Evolutionary conservation across 176 grass and related monocot species (phyloP), one percentile per base, ranked within the genome.

Genomic region (Juncus effusus): DNA sequence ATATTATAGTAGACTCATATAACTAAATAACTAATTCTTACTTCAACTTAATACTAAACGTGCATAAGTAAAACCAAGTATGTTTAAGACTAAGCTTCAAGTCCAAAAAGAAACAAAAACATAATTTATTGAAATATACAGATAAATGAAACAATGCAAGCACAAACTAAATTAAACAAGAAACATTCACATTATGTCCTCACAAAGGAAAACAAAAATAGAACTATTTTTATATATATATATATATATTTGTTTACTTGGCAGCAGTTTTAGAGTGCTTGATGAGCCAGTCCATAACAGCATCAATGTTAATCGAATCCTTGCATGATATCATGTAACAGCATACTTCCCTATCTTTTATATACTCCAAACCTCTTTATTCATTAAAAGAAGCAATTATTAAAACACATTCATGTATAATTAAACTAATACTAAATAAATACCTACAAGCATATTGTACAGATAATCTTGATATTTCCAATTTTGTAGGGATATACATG

Each of bases 321-420:
- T 99, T 99, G 79, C 94, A 99, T 56, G 94, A 99, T 62, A 89
- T 93, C 94, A 99, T 99, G 76, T 93, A 93, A 72, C 83, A 93
- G 78, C 85, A 89, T 68, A 93, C 85, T 69, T 93, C 89, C 28
- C 94, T 82, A 44, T 93, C 94, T 60, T 93, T 84, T 79, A 99
- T 85, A 54, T 68, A 70, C 62, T 87, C 85, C 64, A 99, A 72
- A 51, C 83, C 83, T 54, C 94, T 99, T 58, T 58, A 90, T 74
- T 42, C 45, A 78, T 28, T 80, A 19, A 57, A 40, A 35, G 13
- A 60, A 73, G 11, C 28, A 54, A 71, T 40, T 45, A 80, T 60
- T 64, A 76, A 73, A 28, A 28, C 19, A 28, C 19, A 1, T 28
- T 28, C 19, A 28, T 1, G 1, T 1, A 28, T 28, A 52, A 76